Base-by-base conservation (phyloP, 2,329 filamentous ascomycete species). In the Fusarium graminum region DNA sequence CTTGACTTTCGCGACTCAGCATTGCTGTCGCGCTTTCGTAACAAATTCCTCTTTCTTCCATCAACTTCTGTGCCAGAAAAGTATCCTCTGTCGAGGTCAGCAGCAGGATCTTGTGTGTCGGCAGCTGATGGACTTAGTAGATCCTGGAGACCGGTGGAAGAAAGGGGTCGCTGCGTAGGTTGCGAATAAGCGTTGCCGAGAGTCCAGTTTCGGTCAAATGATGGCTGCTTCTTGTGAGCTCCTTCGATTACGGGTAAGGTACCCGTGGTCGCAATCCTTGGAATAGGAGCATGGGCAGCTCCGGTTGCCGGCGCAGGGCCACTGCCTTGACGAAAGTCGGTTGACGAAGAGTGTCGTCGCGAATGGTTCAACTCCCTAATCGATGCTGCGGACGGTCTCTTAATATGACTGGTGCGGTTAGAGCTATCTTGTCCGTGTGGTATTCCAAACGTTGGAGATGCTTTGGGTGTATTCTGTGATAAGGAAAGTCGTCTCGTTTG, bases 1-100 rank as follows among this genome's bases (percentile, higher is more conserved):
- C 92, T 97, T 13, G 90, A 88, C 69, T 91, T 90, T 44, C 89
- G 85, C 36, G 90, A 89, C 76, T 92, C 87, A 28, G 79, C 80
- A 45, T 58, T 78, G 63, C 87, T 89, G 60, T 88, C 87, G 57
- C 92, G 89, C 80, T 95, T 96, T 77, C 92, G 92, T 67, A 97
- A 81, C 44, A 95, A 83, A 74, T 93, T 96, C 43, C 92, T 87
- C 71, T 87, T 88, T 58, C 90, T 88, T 41, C 86, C 86, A 65
- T 97, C 93, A 12, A 89, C 83, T 73, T 98, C 94, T 16, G 91
- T 91, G 4, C 94, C 93, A 9, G 94, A 97, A 74, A 97, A 97
- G 77, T 98, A 98, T 25, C 94, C 94, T 34, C 93, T 87, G 72
- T 98, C 95, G 16, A 92, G 77, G 62, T 96, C 92, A 25, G 82